Evolutionary conservation across 139 green algal genomes (phyloP), one percentile per base, ranked within the genome.

Genomic region (Zygnema circumcarinatum): DNA sequence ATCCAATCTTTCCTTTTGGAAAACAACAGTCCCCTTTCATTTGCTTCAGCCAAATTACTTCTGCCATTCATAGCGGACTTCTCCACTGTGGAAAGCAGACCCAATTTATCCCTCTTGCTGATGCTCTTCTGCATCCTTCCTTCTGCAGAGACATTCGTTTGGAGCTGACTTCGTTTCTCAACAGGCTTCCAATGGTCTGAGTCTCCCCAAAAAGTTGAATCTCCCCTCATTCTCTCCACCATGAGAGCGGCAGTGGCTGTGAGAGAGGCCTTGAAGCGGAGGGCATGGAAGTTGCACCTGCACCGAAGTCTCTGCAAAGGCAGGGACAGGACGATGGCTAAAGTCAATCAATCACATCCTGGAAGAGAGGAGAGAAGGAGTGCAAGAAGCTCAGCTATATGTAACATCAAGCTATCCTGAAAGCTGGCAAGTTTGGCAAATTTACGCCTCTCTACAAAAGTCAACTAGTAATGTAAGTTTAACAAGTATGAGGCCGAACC

Each of bases 241-340:
- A 83, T 42, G 2, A 83, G 7, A 20, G 2, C 25, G 2, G 75
- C 75, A 38, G 53, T 78, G 16, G 7, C 11, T 16, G 16, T 20
- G 32, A 90, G 22, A 32, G 29, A 32, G 21, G 39, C 68, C 62
- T 39, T 41, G 38, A 90, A 90, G 36, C 33, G 56, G 3, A 90
- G 79, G 31, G 80, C 85, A 38, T 90, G 78, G 20, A 90, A 90
- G 21, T 89, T 90, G 85, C 42, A 80, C 32, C 56, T 42, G 83
- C 85, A 90, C 25, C 85, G 52, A 47, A 90, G 42, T 38, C 79
- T 76, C 85, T 90, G 85, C 1, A 0, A 38, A 31, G 0, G 2
- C 3, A 74, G 54, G 25, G 32, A 2, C 0, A 29, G 20, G 29
- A 2, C n/a, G n/a, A n/a, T n/a, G n/a, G n/a, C n/a, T n/a, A n/a